phyloP scores from a whole-genome alignment of 345 rosid genomes.

The Arabidopsis arenosa region DNA sequence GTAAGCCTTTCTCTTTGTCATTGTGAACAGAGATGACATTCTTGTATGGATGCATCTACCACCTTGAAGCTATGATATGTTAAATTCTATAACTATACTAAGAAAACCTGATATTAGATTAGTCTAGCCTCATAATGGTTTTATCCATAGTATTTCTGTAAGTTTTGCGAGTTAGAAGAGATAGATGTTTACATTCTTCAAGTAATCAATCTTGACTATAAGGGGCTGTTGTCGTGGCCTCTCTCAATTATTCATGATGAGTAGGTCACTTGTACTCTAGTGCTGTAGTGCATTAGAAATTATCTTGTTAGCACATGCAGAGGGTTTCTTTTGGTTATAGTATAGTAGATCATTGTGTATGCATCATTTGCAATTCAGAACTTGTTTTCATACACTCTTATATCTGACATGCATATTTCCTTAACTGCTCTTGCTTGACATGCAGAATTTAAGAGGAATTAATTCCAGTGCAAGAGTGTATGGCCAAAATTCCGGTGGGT shows the following conservation, averaged over 20 bases:
- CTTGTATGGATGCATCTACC: constrained; percentile 15
- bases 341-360: background rate
- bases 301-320: background rate
- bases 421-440: constrained; percentile 46
- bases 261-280: constrained; percentile 2
- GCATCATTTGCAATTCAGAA: background rate
- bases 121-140: constrained; percentile 7
- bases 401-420: constrained; percentile 23
- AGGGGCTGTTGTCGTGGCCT: constrained; percentile 11
- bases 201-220: constrained; percentile 17
- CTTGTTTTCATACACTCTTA: background rate
- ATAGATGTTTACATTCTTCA: constrained; percentile 24
- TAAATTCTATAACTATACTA: background rate
- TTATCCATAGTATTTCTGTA: background rate
- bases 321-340: constrained; percentile 28
- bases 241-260: constrained; percentile 16
- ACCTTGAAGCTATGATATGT: constrained; percentile 16
- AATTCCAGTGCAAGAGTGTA: constrained; percentile 52
- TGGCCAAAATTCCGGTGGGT: constrained; percentile 54
- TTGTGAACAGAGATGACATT: constrained; percentile 11
- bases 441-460: constrained; percentile 56
- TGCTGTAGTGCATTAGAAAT: constrained; percentile 16
- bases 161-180: background rate
- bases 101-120: constrained; percentile 17
- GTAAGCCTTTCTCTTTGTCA: constrained; percentile 57